Percentiles rank a stretch among this genome's conserved stretches.
Evolutionary conservation across 805 yeast genomes (phyloP).

Genomic region (Spencermartinsiella europaea): DNA sequence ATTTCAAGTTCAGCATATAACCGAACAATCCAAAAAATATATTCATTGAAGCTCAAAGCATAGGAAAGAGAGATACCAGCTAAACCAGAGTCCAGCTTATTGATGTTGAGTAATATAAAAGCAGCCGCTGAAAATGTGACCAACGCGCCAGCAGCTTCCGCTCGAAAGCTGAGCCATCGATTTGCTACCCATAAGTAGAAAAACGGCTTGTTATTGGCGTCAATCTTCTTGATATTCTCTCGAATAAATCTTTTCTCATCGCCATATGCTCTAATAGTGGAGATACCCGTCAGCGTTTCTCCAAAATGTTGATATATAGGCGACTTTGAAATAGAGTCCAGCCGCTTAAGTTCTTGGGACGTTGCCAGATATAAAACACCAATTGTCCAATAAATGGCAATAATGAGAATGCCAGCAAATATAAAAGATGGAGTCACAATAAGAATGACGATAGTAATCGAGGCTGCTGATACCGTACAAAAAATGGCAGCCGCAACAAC

Average conservation of each 20-base stretch:
- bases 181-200: slow-evolving; percentile 92
- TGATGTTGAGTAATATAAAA: slow-evolving; percentile 62
- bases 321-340: slow-evolving; percentile 80
- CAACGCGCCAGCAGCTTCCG: slow-evolving; percentile 75
- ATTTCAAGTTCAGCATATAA: slow-evolving; percentile 84
- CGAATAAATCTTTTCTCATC: slow-evolving; percentile 78
- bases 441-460: slow-evolving; percentile 65
- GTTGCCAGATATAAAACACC: slow-evolving; percentile 71
- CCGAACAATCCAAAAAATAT: slow-evolving; percentile 88
- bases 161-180: slow-evolving; percentile 85
- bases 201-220: slow-evolving; percentile 82
- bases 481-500: slow-evolving; percentile 63
- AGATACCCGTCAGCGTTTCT: slow-evolving; percentile 84
- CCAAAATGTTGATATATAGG: slow-evolving; percentile 96
- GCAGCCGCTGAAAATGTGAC: slow-evolving; percentile 76
- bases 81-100: slow-evolving; percentile 75
- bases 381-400: slow-evolving; percentile 54
- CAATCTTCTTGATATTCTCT: slow-evolving; percentile 74
- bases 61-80: slow-evolving; percentile 92
- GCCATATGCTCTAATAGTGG: slow-evolving; percentile 93
- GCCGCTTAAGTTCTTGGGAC: slow-evolving; percentile 86
- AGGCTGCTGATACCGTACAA: slow-evolving; percentile 58
- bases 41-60: slow-evolving; percentile 81
- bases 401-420: slow-evolving; percentile 61
- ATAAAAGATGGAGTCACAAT: slow-evolving; percentile 81